Evolutionary conservation across 495 filamentous ascomycete species (phyloP), one percentile per base, ranked within the genome.

Genomic region (Penicillium alfredii): DNA sequence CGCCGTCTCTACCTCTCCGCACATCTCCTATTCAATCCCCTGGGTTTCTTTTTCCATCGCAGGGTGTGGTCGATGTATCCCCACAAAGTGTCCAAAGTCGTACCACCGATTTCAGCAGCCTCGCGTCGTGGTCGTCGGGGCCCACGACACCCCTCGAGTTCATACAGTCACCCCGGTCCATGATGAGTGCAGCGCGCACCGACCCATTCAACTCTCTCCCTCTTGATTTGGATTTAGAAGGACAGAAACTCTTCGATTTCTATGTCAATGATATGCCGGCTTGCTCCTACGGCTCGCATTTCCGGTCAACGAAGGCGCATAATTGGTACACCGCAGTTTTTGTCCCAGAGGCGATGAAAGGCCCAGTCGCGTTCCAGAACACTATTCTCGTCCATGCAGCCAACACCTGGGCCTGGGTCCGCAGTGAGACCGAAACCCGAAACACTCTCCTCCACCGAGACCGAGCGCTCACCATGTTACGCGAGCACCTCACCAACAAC

Each of bases 261-360:
- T 67, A 64, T 25, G 56, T 61, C n/a, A 60, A 58, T 22, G 52
- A 56, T 17, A 64, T 67, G 60, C 61, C 60, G 0, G 50, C 61
- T 6, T 61, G 55, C 38, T 63, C 59, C 8, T 68, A 66, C 21
- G 64, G 54, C 12, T 27, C 45, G 2, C 58, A 63, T 47, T 58
- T 52, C 8, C 50, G 51, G 10, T 59, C 63, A 3, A 4, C 35
- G n/a, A 54, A 57, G 12, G 63, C 64, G 4, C 59, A 64, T 23
- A 60, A 68, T 16, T 65, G 61, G 63, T 62, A 65, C 28, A 63
- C 48, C 2, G 16, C 44, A 0, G 55, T 63, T 1, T 65, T 65
- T 44, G 57, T 64, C 6, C 57, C 63, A 1, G 57, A 60, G 30
- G 61, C 34, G 14, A 63, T 61, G 59, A 63, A 66, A 52, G 61